phyloP scores from a whole-genome alignment of 345 rosid genomes.

The Eucalyptus tenuipes region DNA sequence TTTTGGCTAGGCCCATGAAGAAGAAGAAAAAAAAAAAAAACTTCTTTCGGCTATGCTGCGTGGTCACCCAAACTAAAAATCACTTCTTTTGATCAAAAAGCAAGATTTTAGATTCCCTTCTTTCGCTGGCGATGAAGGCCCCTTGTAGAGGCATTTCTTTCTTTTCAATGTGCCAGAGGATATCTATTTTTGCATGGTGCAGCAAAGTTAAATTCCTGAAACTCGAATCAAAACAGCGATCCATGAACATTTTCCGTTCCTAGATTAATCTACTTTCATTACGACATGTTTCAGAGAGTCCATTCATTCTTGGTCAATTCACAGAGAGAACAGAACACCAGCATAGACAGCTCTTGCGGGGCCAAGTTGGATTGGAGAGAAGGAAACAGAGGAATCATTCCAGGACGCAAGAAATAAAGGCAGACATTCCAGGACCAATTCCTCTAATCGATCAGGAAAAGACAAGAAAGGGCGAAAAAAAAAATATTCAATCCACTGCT shows the following conservation, averaged over 20 bases:
- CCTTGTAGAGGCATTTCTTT: background rate
- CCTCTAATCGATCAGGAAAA: background rate
- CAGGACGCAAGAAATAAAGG: background rate
- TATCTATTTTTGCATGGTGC: background rate
- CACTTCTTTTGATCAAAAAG: background rate
- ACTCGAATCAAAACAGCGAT: background rate
- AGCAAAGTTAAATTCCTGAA: background rate
- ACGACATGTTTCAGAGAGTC: background rate
- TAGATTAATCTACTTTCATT: background rate
- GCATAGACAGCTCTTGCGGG: background rate
- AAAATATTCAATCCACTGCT: background rate
- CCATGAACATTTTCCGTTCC: background rate
- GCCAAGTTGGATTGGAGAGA: background rate
- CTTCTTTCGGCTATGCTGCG: background rate
- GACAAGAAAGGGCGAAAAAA: accelerated
- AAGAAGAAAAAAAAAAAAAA: background rate
- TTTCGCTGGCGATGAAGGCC: background rate
- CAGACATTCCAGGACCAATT: background rate
- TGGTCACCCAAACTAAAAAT: background rate
- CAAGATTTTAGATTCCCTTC: background rate
- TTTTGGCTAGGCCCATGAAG: background rate
- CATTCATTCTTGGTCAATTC: background rate
- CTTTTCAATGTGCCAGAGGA: background rate
- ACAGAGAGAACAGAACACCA: background rate
- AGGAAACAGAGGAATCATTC: background rate